Percentiles rank a stretch among this genome's conserved stretches.
Evolutionary conservation across 2,329 filamentous ascomycete genomes (phyloP).

Genomic region (Alternaria triticina): DNA sequence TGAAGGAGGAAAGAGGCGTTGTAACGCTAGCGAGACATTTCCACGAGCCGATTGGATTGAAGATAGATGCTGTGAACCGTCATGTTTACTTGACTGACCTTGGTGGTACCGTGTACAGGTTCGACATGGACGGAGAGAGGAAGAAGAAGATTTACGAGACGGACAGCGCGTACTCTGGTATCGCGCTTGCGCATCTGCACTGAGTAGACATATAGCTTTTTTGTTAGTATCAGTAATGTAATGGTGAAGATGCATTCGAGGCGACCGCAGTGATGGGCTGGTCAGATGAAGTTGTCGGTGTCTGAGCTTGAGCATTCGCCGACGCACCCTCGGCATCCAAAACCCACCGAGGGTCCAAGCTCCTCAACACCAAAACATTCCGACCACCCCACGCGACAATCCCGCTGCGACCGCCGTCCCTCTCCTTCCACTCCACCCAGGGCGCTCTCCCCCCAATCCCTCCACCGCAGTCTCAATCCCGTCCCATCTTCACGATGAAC

Average conservation of each 20-base stretch:
- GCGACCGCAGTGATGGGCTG: not conserved
- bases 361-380: conserved; percentile 13
- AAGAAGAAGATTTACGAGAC: conserved; percentile 23
- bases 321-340: conserved; percentile 17
- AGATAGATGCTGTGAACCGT: conserved; percentile 11
- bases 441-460: not conserved
- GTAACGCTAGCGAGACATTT: conserved; percentile 24
- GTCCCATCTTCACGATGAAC: conserved; percentile 34
- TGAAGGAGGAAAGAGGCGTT: not conserved
- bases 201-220: not conserved
- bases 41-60: conserved; percentile 32
- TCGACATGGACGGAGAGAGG: conserved; percentile 16
- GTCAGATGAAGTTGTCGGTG: not conserved
- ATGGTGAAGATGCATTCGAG: not conserved
- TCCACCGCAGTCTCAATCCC: not conserved
- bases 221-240: not conserved
- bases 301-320: not conserved
- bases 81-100: conserved; percentile 27
- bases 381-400: not conserved
- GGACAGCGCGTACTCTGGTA: conserved; percentile 19
- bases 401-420: not conserved
- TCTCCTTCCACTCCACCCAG: not conserved
- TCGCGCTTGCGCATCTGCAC: conserved; percentile 15
- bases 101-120: conserved; percentile 21
- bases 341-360: conserved; percentile 20